Evolutionary conservation across 2,329 filamentous ascomycete genomes (phyloP), one percentile per base, ranked within the genome.

Genomic region (Lasiodiplodia citricola): DNA sequence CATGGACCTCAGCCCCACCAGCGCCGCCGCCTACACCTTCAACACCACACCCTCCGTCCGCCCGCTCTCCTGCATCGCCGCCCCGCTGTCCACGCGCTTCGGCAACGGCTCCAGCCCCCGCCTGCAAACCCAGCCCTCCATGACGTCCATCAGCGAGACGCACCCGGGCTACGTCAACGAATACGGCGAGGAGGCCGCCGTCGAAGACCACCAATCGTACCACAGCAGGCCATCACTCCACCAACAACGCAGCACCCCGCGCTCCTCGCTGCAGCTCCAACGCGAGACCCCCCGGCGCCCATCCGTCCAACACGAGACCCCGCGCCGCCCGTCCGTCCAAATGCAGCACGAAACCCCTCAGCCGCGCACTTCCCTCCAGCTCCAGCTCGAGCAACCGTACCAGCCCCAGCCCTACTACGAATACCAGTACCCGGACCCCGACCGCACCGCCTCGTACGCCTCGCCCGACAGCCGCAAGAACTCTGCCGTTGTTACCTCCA

Each of bases 11-110:
- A 38, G 31, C 31, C 55, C 55, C 8, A 57, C 55, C 18, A 57
- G 31, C 21, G 21, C 25, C 23, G 14, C 51, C 7, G 51, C 51
- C 28, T 37, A 56, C 55, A 18, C 11, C 21, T 21, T 37, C 11
- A 37, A 38, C 55, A 11, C 54, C 31, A n/a, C 35, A 18, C 55
- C 35, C 2, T 38, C 31, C 55, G 31, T 57, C 18, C 55, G 55
- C 55, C 55, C 55, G 55, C 55, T 57, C 18, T 21, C 18, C 55
- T 57, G 55, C 55, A 38, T 18, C 55, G 55, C 55, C 31, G 55
- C 31, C 38, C 35, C 28, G 5, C 28, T 60, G 21, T 21, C 56
- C 21, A 6, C 23, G 37, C 56, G 18, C 37, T 60, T 23, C 21
- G n/a, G 31, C 37, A 44, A 60, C 37, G 56, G 38, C 56, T 41